Conservation (phyloP, 2,329 filamentous ascomycete genomes). For the Botrytis sinoallii region DNA sequence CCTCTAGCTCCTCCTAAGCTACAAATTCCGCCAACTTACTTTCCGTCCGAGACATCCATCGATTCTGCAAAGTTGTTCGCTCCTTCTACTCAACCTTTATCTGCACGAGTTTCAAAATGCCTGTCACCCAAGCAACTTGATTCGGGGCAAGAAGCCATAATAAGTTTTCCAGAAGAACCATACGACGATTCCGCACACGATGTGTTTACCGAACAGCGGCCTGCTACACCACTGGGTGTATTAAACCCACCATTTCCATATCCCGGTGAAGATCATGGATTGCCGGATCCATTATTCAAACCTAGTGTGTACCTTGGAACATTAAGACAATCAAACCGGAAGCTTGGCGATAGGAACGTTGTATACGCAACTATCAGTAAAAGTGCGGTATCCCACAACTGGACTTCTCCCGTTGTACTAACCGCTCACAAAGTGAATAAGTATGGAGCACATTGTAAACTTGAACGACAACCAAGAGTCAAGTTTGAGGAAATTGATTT, state of each 20-base stretch:
- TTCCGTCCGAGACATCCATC: not conserved
- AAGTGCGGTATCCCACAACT: not conserved
- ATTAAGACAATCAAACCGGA: not conserved
- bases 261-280: not conserved
- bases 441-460: conserved; percentile 7
- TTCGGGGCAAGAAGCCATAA: not conserved
- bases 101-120: not conserved
- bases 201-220: not conserved
- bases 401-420: not conserved
- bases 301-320: conserved; percentile 5
- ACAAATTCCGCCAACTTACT: conserved; percentile 4
- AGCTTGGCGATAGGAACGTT: not conserved
- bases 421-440: conserved; percentile 14
- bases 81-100: conserved; percentile 2
- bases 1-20: not conserved
- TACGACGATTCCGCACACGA: not conserved
- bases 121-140: conserved; percentile 1
- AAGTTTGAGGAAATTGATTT: conserved; percentile 9
- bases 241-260: not conserved
- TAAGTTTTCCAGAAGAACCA: not conserved
- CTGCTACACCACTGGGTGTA: conserved; percentile 9
- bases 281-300: conserved; percentile 6
- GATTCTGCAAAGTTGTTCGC: conserved; percentile 6
- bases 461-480: not conserved
- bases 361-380: conserved; percentile 4